Percentiles rank a stretch among this genome's conserved stretches.
These are phyloP conservation scores for Vanderwaltozyma tropicalis DNA, from an alignment of 805 yeast genomes.

Conservation along the genomic window DNA sequence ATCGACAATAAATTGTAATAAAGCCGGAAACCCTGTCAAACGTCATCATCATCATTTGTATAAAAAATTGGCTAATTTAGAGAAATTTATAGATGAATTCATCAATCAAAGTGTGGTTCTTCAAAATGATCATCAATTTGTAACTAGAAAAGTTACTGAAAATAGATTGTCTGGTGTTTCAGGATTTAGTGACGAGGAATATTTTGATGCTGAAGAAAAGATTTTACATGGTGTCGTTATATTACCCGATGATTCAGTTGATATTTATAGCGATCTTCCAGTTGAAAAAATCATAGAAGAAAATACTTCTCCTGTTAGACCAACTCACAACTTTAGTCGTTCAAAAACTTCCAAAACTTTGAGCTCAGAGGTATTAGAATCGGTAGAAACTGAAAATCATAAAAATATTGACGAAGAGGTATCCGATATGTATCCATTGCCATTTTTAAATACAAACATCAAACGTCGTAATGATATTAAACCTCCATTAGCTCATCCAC, in stretches of 20 bases:
- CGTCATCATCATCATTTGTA: slow-evolving; percentile 17
- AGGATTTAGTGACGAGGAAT: slow-evolving; percentile 38
- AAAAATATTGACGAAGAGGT: neutral
- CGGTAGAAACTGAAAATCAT: neutral
- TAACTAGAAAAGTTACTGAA: slow-evolving; percentile 8
- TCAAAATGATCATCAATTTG: slow-evolving; percentile 10
- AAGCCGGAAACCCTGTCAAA: neutral
- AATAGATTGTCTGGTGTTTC: slow-evolving; percentile 14
- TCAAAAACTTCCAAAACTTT: no score
- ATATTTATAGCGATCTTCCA: slow-evolving; percentile 2
- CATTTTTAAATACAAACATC: slow-evolving; percentile 31
- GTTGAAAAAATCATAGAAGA: neutral
- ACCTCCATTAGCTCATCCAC: slow-evolving; percentile 59
- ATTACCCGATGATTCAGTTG: slow-evolving; percentile 31
- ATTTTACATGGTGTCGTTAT: slow-evolving; percentile 44
- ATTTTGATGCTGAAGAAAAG: slow-evolving; percentile 60
- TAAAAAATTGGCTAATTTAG: slow-evolving; percentile 16
- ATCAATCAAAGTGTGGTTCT: slow-evolving; percentile 15
- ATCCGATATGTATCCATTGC: slow-evolving; percentile 50
- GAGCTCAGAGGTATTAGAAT: neutral
- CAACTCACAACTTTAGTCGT: neutral
- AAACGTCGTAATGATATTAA: slow-evolving; percentile 49
- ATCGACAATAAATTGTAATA: neutral
- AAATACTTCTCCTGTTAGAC: neutral
- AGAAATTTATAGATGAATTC: slow-evolving; percentile 14